phyloP scores from a whole-genome alignment of 1,284 basidiomycete species.

The Abortiporus biennis region DNA sequence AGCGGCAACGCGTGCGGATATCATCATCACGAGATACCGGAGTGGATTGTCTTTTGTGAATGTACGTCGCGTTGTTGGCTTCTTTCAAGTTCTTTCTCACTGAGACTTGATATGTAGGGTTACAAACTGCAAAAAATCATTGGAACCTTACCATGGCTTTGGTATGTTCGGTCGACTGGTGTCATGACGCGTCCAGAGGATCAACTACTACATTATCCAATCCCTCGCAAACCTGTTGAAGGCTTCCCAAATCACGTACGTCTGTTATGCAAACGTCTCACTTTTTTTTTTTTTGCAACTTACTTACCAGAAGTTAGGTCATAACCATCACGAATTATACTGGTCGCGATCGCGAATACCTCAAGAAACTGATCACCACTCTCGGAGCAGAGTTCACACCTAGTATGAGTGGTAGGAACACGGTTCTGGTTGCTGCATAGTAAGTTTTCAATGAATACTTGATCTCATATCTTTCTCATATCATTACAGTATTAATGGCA shows the following conservation, averaged over 20 bases:
- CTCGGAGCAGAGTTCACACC: slow-evolving; percentile 81
- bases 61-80: slow-evolving; percentile 28
- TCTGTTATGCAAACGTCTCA: neutral
- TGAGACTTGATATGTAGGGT: slow-evolving; percentile 36
- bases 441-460: slow-evolving; percentile 29
- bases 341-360: slow-evolving; percentile 76
- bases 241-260: slow-evolving; percentile 35
- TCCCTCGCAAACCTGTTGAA: slow-evolving; percentile 34
- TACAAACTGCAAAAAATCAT: slow-evolving; percentile 55
- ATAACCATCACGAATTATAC: slow-evolving; percentile 89
- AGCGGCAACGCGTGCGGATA: slow-evolving; percentile 48
- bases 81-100: slow-evolving; percentile 2
- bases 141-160: slow-evolving; percentile 78
- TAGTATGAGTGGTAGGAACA: slow-evolving; percentile 71
- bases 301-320: slow-evolving; percentile 33
- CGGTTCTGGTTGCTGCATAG: slow-evolving; percentile 79
- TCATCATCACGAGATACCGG: slow-evolving; percentile 65
- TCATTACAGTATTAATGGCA: slow-evolving; percentile 50
- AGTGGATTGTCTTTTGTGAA: slow-evolving; percentile 63
- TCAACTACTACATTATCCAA: slow-evolving; percentile 54
- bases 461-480: neutral
- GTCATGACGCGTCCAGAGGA: slow-evolving; percentile 61
- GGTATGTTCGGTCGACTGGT: slow-evolving; percentile 65
- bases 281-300: neutral
- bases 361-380: slow-evolving; percentile 73